These are phyloP conservation scores for Nicotiana tabacum DNA, from an alignment of 257 asterid species.

Conservation along the genomic window DNA sequence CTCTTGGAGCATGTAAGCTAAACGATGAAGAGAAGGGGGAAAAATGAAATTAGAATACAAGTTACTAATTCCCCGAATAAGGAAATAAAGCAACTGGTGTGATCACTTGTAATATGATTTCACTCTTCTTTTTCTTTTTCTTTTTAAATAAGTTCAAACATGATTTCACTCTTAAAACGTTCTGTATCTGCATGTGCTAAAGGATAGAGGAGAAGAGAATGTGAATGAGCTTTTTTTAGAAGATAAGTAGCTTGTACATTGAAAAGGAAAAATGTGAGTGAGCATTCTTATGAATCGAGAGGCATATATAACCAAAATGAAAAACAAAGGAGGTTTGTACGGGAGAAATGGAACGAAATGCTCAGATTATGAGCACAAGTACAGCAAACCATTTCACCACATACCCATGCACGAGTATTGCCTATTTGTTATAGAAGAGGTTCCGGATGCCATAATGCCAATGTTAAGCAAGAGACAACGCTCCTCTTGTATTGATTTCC, in stretches of 20 bases:
- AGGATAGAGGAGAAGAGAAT: not conserved
- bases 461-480: conserved; percentile 20
- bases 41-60: conserved; percentile 7
- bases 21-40: conserved; percentile 12
- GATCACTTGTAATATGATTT: not conserved
- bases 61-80: not conserved
- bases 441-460: conserved; percentile 19
- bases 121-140: not conserved
- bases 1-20: conserved; percentile 85
- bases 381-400: conserved; percentile 17
- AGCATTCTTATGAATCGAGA: not conserved
- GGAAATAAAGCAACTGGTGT: not conserved
- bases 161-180: not conserved
- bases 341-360: conserved; percentile 14
- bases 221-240: not conserved
- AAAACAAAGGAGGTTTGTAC: not conserved
- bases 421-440: conserved; percentile 19
- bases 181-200: not conserved
- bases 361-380: conserved; percentile 8
- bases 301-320: not conserved
- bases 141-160: not conserved
- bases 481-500: conserved; percentile 16
- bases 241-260: no score
- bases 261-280: not conserved
- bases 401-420: conserved; percentile 9